Percentiles rank a stretch among this genome's conserved stretches.
Conservation (phyloP, 2,329 filamentous ascomycete genomes). For the Xylaria sp. region DNA sequence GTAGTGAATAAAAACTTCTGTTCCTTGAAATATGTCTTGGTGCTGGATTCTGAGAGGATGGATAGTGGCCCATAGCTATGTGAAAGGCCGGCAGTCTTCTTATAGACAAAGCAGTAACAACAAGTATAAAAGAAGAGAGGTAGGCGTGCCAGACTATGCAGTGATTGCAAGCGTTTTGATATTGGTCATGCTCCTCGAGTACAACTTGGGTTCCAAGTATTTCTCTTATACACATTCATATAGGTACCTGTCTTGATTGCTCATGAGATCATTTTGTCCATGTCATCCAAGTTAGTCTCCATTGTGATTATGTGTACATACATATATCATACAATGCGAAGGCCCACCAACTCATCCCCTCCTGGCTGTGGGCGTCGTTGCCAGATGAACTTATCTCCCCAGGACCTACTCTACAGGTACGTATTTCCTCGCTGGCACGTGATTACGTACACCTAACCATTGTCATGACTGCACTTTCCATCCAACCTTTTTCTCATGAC, state of each 20-base stretch:
- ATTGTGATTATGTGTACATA: neutral
- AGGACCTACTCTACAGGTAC: neutral
- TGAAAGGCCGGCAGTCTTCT: neutral
- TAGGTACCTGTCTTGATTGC: neutral
- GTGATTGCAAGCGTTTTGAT: neutral
- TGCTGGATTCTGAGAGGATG: neutral
- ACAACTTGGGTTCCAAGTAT: neutral
- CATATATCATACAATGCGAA: neutral
- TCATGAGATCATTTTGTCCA: neutral
- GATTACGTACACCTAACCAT: neutral
- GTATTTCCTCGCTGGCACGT: neutral
- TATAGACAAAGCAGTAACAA: neutral
- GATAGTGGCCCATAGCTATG: neutral
- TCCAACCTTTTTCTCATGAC: neutral
- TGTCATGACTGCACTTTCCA: neutral
- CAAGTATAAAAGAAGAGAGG: neutral
- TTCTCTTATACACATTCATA: neutral
- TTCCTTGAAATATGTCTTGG: neutral
- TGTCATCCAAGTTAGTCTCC: neutral
- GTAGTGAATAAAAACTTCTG: constrained; percentile 1
- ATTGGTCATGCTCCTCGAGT: neutral
- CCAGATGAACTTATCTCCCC: neutral
- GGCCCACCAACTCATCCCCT: neutral
- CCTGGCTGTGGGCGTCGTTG: neutral
- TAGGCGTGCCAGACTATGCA: neutral